phyloP scores from a whole-genome alignment of 495 filamentous ascomycete species.

The Penicillium paradoxum region DNA sequence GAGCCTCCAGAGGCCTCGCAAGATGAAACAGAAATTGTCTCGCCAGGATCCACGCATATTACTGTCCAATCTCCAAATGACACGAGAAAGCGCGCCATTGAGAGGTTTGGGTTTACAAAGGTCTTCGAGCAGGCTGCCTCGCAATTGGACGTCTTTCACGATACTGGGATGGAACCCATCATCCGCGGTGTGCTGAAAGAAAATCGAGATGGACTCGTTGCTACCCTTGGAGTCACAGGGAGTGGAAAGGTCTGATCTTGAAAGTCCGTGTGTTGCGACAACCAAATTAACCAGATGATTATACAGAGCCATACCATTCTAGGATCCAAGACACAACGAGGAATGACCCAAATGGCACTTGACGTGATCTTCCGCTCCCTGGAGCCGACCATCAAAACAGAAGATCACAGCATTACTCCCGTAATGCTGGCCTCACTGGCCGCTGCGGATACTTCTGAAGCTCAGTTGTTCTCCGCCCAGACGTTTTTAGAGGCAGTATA shows the following conservation, averaged over 20 bases:
- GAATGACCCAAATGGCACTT: constrained; percentile 85
- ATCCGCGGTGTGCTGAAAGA: constrained; percentile 75
- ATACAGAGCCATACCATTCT: constrained; percentile 94
- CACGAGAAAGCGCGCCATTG: constrained; percentile 73
- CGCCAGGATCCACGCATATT: constrained; percentile 66
- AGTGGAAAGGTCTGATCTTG: constrained; percentile 74
- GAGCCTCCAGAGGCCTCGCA: constrained; percentile 48
- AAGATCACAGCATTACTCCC: constrained; percentile 53
- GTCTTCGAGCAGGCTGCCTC: constrained; percentile 83
- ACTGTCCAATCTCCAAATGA: constrained; percentile 81
- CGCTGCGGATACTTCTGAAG: constrained; percentile 77
- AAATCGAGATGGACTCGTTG: constrained; percentile 82
- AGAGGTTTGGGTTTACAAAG: constrained; percentile 90
- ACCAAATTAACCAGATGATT: constrained; percentile 16
- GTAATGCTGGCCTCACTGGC: constrained; percentile 65
- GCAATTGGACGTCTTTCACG: constrained; percentile 84
- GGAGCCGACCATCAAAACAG: constrained; percentile 56
- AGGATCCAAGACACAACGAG: constrained; percentile 78
- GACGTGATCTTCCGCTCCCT: constrained; percentile 84
- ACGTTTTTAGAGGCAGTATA: constrained; percentile 78
- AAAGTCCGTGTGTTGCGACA: background rate
- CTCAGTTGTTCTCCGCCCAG: constrained; percentile 69
- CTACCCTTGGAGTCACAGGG: constrained; percentile 91
- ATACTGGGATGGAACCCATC: constrained; percentile 67
- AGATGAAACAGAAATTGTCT: constrained; percentile 29